phyloP scores from a whole-genome alignment of 2,329 filamentous ascomycete genomes.

The Aspergillus udagawae region DNA sequence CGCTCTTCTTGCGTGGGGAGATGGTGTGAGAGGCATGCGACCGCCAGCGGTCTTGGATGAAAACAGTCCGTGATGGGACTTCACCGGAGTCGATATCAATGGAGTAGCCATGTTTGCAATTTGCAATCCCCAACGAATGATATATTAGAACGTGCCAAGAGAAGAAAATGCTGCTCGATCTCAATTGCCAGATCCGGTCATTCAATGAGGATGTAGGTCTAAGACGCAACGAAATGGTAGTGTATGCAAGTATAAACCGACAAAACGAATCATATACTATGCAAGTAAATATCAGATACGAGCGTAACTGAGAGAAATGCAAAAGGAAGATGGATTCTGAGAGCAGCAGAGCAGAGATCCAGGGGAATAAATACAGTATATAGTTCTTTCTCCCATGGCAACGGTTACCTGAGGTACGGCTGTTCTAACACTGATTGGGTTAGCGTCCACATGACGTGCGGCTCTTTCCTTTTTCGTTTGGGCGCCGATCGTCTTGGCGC shows the following conservation, averaged over 20 bases:
- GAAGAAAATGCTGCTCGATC: conserved; percentile 22
- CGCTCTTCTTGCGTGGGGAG: conserved; percentile 64
- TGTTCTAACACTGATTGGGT: conserved; percentile 36
- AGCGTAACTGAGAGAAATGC: conserved; percentile 16
- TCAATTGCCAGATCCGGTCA: conserved; percentile 6
- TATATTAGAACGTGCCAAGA: background rate
- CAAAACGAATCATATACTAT: conserved; percentile 26
- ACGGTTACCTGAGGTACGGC: conserved; percentile 35
- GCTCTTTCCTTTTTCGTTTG: conserved; percentile 44
- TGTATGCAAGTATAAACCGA: conserved; percentile 21
- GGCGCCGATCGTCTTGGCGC: conserved; percentile 35
- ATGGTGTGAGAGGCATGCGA: conserved; percentile 90
- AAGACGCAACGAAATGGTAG: conserved; percentile 12
- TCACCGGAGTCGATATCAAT: conserved; percentile 83
- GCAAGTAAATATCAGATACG: conserved; percentile 26
- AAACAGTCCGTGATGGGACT: conserved; percentile 92
- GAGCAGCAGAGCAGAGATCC: conserved; percentile 16
- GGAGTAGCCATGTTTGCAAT: conserved; percentile 69
- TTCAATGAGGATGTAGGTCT: conserved; percentile 5
- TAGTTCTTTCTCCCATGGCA: conserved; percentile 36
- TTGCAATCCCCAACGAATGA: conserved; percentile 1
- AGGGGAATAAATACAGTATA: conserved; percentile 38
- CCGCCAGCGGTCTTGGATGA: conserved; percentile 88
- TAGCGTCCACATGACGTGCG: conserved; percentile 43
- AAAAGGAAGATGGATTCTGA: conserved; percentile 22